Evolutionary conservation across 2,329 filamentous ascomycete genomes (phyloP), one percentile per base, ranked within the genome.

Genomic region (Pleoardoris graminearum): DNA sequence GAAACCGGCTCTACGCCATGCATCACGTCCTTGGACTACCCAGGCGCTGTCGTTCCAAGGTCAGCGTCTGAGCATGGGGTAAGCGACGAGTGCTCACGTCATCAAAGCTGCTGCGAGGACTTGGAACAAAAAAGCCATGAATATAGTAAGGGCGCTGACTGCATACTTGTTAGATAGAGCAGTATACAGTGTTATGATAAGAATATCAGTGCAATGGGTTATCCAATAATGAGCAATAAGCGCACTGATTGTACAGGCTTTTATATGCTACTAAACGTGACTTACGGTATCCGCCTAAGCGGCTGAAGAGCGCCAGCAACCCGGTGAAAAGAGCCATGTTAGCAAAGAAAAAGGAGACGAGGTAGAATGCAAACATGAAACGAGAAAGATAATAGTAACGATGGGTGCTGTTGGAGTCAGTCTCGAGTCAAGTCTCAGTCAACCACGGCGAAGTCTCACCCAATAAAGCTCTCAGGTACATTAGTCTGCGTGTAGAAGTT

Each of bases 281-380:
- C 36, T 38, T 38, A 38, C 36, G 72, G 41, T 85, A 87, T 7
- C 87, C 82, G 39, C 87, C 89, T 1, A 91, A 79, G 50, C 89
- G 84, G 29, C 85, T 85, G 74, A 80, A 89, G 67, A 88, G 85
- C 14, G 88, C 87, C 14, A 91, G 74, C 56, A 91, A 79, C 58
- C 85, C 83, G 10, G 81, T 76, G 73, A 91, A 82, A 69, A 92
- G 85, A 56, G 87, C 84, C 22, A 85, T 50, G 42, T 83, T 80
- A 57, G 84, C 83, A 72, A 96, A 94, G 79, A 96, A 85, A 32
- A 97, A 82, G 16, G 86, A 85, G 60, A 97, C 87, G 51, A 97
- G 79, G 77, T 89, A 89, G 75, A 96, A 94, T 32, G 92, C 90
- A 83, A 93, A 97, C 73, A 90, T 88, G 78, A 97, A 96, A 35